phyloP scores from a whole-genome alignment of 495 filamentous ascomycete genomes.

The Penicillium odoratum region DNA sequence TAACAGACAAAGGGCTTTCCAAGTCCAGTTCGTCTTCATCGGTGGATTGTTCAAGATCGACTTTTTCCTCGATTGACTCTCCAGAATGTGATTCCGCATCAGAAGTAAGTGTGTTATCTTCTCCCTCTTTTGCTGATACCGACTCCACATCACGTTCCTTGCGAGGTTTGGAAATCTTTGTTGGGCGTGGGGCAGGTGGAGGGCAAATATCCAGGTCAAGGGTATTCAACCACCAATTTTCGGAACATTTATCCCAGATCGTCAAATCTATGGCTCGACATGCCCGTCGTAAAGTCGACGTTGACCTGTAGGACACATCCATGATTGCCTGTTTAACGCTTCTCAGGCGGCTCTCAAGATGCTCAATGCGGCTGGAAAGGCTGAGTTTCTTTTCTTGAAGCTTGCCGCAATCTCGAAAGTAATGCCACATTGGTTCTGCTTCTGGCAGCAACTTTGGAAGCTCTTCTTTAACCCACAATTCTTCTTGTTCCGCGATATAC shows the following conservation, averaged over 20 bases:
- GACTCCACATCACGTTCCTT: background rate
- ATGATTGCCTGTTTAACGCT: background rate
- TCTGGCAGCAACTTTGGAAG: background rate
- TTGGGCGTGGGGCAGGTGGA: background rate
- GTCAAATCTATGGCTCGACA: background rate
- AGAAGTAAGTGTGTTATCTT: background rate
- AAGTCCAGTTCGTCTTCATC: background rate
- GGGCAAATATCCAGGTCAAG: background rate
- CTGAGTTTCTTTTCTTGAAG: background rate
- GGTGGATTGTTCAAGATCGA: background rate
- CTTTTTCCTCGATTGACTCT: background rate
- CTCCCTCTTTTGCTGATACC: background rate
- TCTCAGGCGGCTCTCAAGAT: background rate
- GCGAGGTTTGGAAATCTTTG: background rate
- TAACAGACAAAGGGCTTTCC: background rate
- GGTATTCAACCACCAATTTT: background rate
- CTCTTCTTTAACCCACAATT: background rate
- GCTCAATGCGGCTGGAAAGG: background rate
- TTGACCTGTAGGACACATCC: background rate
- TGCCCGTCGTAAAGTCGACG: background rate
- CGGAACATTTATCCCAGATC: background rate
- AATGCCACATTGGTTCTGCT: background rate
- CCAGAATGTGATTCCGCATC: background rate
- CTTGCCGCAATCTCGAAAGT: background rate
- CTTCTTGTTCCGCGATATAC: slow-evolving; percentile 51